Conservation (phyloP, 139 green algal genomes). For the Coelastrella sp. region DNA sequence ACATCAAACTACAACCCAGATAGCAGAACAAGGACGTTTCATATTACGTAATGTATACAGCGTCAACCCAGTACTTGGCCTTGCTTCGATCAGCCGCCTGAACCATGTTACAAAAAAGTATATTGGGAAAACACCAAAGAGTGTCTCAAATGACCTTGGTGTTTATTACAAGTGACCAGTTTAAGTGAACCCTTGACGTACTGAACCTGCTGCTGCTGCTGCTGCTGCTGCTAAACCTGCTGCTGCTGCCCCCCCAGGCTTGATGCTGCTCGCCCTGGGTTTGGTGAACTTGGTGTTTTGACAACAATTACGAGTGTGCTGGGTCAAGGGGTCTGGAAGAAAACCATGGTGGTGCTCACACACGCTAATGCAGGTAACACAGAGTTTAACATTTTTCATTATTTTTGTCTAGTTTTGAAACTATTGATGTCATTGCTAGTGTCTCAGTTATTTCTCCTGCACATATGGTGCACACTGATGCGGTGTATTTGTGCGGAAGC, state of each 20-base stretch:
- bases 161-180: too few species aligned
- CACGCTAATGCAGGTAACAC: constrained; percentile 61
- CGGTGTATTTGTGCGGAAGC: too few species aligned
- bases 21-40: too few species aligned
- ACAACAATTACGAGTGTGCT: constrained; percentile 57
- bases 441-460: neutral
- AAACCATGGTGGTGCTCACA: constrained; percentile 71
- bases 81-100: too few species aligned
- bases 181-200: too few species aligned
- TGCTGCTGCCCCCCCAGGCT: constrained; percentile 49
- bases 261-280: constrained; percentile 56
- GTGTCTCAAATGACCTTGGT: too few species aligned
- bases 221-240: neutral
- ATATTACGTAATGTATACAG: too few species aligned
- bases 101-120: too few species aligned
- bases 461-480: too few species aligned
- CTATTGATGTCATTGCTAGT: neutral
- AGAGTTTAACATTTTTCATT: neutral
- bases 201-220: neutral
- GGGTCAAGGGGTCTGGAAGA: constrained; percentile 65
- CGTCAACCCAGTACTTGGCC: too few species aligned
- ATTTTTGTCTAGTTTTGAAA: neutral
- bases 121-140: too few species aligned
- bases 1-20: too few species aligned
- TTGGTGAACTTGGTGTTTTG: constrained; percentile 72